phyloP scores from a whole-genome alignment of 441 rosid species.

The Gossypium gossypioides region DNA sequence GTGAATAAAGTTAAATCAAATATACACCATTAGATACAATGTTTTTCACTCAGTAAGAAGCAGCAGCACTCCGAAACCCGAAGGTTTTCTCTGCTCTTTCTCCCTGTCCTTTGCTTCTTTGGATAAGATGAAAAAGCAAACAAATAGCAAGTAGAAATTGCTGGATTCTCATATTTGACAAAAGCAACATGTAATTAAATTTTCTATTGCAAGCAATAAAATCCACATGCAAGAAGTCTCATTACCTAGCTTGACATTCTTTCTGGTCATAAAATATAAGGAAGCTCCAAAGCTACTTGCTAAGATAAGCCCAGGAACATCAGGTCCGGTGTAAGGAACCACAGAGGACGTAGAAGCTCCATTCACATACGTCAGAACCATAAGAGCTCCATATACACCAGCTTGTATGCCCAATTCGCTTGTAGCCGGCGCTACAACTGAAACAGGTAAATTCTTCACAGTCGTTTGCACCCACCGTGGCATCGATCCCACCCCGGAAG shows the following conservation, averaged over 20 bases:
- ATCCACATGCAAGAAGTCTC: slow-evolving; percentile 1
- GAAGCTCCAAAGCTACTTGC: slow-evolving; percentile 90
- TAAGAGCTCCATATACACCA: slow-evolving; percentile 83
- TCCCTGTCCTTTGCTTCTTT: not conserved
- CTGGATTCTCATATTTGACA: not conserved
- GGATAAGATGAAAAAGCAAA: not conserved
- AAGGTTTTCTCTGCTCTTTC: not conserved
- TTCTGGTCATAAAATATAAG: slow-evolving; percentile 75
- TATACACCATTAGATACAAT: not conserved
- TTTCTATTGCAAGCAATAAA: not conserved
- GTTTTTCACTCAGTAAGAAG: not conserved
- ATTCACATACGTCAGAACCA: slow-evolving; percentile 69
- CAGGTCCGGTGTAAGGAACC: slow-evolving; percentile 54
- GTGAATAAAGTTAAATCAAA: not conserved
- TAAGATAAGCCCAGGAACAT: slow-evolving; percentile 73
- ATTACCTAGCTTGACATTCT: slow-evolving; percentile 79
- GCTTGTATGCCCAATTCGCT: slow-evolving; percentile 69
- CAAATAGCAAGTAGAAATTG: not conserved
- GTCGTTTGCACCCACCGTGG: slow-evolving; percentile 70
- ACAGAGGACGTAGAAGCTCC: slow-evolving; percentile 50
- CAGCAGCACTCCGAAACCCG: not conserved
- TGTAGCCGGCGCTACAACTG: slow-evolving; percentile 58
- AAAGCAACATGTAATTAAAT: not conserved
- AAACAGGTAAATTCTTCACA: slow-evolving; percentile 48
- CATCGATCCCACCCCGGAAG: slow-evolving; percentile 43